These are phyloP conservation scores for Neurospora sp. DNA, from an alignment of 495 filamentous ascomycete genomes.

Conservation along the genomic window DNA sequence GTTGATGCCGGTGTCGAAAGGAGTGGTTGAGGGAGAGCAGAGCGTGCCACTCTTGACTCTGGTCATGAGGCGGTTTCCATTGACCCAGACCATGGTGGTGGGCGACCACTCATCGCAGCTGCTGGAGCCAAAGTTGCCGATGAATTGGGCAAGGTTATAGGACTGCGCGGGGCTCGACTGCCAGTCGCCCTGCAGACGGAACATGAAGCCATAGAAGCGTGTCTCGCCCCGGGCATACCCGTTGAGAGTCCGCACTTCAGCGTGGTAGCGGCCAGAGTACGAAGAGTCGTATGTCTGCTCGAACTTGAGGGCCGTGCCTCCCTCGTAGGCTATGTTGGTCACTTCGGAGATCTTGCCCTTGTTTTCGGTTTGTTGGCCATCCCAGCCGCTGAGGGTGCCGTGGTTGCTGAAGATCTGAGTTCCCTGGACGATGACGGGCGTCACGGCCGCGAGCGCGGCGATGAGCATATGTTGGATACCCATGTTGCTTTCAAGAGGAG, in stretches of 20 bases:
- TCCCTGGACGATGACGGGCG: slow-evolving; percentile 5
- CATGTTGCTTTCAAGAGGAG: neutral
- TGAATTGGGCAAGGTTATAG: slow-evolving; percentile 48
- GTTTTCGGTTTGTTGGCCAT: slow-evolving; percentile 31
- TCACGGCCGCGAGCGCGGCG: neutral
- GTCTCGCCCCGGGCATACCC: slow-evolving; percentile 40
- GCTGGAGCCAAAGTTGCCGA: slow-evolving; percentile 40
- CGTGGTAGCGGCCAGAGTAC: slow-evolving; percentile 45
- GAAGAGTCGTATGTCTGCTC: slow-evolving; percentile 39
- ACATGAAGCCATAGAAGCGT: slow-evolving; percentile 47
- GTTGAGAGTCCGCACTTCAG: slow-evolving; percentile 38
- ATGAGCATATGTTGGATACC: neutral
- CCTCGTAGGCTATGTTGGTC: slow-evolving; percentile 35
- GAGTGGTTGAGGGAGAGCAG: slow-evolving; percentile 23
- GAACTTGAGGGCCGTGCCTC: slow-evolving; percentile 40
- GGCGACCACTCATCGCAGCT: slow-evolving; percentile 46
- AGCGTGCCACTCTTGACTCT: slow-evolving; percentile 35
- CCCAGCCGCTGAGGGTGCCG: slow-evolving; percentile 42
- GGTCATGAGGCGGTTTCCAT: slow-evolving; percentile 35
- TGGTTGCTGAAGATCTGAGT: slow-evolving; percentile 39
- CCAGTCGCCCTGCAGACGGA: slow-evolving; percentile 42
- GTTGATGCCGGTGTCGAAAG: slow-evolving; percentile 24
- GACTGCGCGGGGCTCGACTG: slow-evolving; percentile 36
- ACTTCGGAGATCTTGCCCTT: slow-evolving; percentile 38
- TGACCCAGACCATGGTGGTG: slow-evolving; percentile 42